Base-by-base conservation (phyloP, 495 filamentous ascomycete species). In the Jackrogersella multiformis region DNA sequence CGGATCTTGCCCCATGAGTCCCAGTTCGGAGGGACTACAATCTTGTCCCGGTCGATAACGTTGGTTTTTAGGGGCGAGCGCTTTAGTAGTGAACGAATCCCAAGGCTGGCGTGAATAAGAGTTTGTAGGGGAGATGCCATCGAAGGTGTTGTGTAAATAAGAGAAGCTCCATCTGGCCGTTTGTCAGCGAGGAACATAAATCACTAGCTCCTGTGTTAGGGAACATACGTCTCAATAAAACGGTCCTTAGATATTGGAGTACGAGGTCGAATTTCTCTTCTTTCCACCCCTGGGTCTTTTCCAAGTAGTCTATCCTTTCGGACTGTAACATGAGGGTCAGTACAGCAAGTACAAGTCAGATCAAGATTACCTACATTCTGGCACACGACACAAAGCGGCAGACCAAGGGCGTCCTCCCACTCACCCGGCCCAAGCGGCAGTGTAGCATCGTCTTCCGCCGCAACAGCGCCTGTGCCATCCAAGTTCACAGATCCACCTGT, bases 1-100 rank as follows among this genome's bases (percentile, higher is more conserved):
- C 94, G 86, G 61, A 99, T 97, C 77, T 98, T 99, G 24, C 92
- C 94, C 93, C 94, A 97, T 0, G 93, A 97, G 76, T 99, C 95
- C 96, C 96, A 98, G 74, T 97, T 96, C 9, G 93, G 90, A 3
- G 95, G 96, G 1, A 99, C 88, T 0, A 97, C 82, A 30, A 98
- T 90, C 81, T 94, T 96, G 75, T 98, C 96, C 28, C 96, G 84
- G 75, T 98, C 96, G 64, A 97, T 96, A 54, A 97, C 91, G 72
- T 98, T 97, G 77, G 95, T 91, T 78, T 94, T 97, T 23, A 97
- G 80, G 38, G 89, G 86, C 64, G 92, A 88, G 73, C 89, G 86
- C 76, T 93, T 92, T 10, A 96, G 76, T 54, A 94, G 83, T n/a
- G 92, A 96, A 62, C 92, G 90, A 69, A 98, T 96, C 13, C 92